phyloP scores from a whole-genome alignment of 257 asterid species.

The Linderniella brevidens region DNA sequence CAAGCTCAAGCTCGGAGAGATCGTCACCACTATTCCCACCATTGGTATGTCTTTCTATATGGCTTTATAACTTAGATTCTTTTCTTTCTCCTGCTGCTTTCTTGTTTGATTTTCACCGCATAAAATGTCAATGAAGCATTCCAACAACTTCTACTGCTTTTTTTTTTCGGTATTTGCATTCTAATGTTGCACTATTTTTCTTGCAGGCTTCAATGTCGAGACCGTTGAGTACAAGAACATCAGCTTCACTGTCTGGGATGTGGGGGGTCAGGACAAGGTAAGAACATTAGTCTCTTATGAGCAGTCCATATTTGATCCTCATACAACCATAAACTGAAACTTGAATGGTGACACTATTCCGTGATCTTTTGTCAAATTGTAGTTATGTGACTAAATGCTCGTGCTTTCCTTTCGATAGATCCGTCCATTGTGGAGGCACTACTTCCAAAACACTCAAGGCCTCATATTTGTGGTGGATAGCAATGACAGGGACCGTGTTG shows the following conservation, averaged over 20 bases:
- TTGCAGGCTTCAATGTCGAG: slow-evolving; percentile 47
- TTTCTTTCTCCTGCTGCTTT: not conserved
- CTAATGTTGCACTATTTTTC: too few relatives aligned
- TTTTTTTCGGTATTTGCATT: too few relatives aligned
- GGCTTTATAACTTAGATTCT: slow-evolving; percentile 8
- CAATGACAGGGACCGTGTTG: slow-evolving; percentile 87
- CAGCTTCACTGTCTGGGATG: slow-evolving; percentile 65
- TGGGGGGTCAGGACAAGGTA: slow-evolving; percentile 61
- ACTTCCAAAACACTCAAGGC: slow-evolving; percentile 92
- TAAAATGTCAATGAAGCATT: not conserved
- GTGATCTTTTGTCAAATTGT: too few relatives aligned
- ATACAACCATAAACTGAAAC: too few relatives aligned
- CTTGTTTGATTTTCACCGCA: too few relatives aligned
- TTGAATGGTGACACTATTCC: too few relatives aligned
- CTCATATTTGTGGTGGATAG: slow-evolving; percentile 89
- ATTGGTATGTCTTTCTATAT: slow-evolving; percentile 23
- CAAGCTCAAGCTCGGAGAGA: slow-evolving; percentile 63
- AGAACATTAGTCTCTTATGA: not conserved
- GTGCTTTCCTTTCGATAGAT: slow-evolving; percentile 26
- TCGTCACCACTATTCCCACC: slow-evolving; percentile 50
- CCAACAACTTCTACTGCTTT: not conserved
- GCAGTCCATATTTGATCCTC: too few relatives aligned
- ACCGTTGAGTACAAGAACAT: slow-evolving; percentile 62
- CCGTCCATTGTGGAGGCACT: slow-evolving; percentile 98
- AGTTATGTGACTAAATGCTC: too few relatives aligned